These are phyloP conservation scores for Lentinula guzmanii DNA, from an alignment of 768 basidiomycete species.

Conservation along the genomic window DNA sequence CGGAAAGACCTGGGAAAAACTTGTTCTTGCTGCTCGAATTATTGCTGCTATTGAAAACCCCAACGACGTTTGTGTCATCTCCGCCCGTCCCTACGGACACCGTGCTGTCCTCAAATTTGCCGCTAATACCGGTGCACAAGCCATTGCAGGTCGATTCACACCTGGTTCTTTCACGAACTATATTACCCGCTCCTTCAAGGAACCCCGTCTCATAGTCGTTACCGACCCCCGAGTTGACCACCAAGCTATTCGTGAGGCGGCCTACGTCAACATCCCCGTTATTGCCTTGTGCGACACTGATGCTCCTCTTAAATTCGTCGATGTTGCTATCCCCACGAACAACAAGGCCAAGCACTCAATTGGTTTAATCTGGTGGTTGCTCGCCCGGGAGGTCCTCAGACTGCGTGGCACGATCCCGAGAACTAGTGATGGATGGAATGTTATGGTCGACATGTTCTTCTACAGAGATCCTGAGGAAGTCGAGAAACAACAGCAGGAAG, in stretches of 20 bases:
- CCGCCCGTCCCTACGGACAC: conserved; percentile 97
- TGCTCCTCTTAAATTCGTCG: conserved; percentile 95
- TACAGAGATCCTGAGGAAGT: conserved; percentile 99
- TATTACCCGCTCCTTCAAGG: conserved; percentile 99
- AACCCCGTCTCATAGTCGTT: conserved; percentile 96
- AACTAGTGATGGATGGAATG: conserved; percentile 89
- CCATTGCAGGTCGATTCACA: conserved; percentile 98
- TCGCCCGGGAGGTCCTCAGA: conserved; percentile 95
- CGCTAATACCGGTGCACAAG: conserved; percentile 95
- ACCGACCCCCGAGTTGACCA: conserved; percentile 99
- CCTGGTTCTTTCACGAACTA: conserved; percentile 99
- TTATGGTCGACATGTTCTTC: conserved; percentile 99
- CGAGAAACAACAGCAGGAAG: conserved; percentile 95
- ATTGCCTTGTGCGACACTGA: conserved; percentile 99
- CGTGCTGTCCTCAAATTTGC: conserved; percentile 99
- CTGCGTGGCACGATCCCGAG: conserved; percentile 91
- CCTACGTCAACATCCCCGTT: conserved; percentile 99
- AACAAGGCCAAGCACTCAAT: conserved; percentile 98
- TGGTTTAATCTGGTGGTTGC: conserved; percentile 96
- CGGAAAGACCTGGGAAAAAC: conserved; percentile 99
- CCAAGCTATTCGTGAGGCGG: conserved; percentile 99
- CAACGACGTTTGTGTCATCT: conserved; percentile 96
- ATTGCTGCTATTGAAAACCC: conserved; percentile 98
- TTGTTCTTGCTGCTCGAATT: conserved; percentile 95
- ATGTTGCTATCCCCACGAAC: conserved; percentile 98